Conservation (phyloP, 805 yeast genomes). For the Scheffersomyces lignosus region DNA sequence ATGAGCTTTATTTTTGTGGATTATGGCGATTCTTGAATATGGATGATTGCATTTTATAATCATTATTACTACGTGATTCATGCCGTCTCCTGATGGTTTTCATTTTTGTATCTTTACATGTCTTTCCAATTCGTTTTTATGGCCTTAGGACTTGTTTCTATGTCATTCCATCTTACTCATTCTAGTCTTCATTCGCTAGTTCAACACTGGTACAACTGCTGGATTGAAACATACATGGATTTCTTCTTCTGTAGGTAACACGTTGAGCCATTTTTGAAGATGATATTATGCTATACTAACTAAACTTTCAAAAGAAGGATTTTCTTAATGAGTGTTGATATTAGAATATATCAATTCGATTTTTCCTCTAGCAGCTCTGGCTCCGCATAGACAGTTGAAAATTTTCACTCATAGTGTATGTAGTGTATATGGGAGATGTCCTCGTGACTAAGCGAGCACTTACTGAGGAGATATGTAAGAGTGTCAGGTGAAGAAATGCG, state of each 20-base stretch:
- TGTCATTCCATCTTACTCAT: too few species aligned
- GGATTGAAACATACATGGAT: slow-evolving; percentile 73
- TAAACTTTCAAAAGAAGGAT: slow-evolving; percentile 12
- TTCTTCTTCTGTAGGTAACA: slow-evolving; percentile 98
- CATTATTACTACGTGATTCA: too few species aligned
- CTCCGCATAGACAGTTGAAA: neutral
- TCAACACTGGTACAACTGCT: too few species aligned
- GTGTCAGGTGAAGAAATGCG: neutral
- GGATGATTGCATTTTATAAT: too few species aligned
- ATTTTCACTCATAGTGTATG: slow-evolving; percentile 3
- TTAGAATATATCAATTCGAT: neutral
- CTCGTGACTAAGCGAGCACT: slow-evolving; percentile 3
- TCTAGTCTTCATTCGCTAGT: too few species aligned
- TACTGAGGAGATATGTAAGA: slow-evolving; percentile 2
- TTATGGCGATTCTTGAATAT: too few species aligned
- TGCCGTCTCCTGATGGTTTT: too few species aligned
- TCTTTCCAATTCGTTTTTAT: too few species aligned
- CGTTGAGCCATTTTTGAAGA: slow-evolving; percentile 91
- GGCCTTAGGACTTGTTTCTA: too few species aligned
- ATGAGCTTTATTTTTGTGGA: too few species aligned
- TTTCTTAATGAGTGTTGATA: too few species aligned
- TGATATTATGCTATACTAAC: slow-evolving; percentile 16
- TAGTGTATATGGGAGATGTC: slow-evolving; percentile 1
- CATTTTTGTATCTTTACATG: too few species aligned
- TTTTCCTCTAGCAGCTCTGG: neutral